Conservation (phyloP, 768 basidiomycete species). For the Podaxis sp. region DNA sequence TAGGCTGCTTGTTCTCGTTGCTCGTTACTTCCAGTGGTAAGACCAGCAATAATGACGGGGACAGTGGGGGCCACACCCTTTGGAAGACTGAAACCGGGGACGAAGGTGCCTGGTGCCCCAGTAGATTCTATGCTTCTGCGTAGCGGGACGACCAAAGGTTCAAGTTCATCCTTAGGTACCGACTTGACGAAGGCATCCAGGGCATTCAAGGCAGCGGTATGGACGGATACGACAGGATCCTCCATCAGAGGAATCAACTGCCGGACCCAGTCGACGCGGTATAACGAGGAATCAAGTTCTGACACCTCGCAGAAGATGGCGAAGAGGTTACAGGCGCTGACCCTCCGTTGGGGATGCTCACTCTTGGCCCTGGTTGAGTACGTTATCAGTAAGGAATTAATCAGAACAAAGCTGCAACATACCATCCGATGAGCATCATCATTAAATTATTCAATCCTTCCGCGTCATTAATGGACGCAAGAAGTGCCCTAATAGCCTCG, state of each 20-base stretch:
- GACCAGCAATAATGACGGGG: slow-evolving; percentile 87
- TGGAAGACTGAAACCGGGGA: slow-evolving; percentile 83
- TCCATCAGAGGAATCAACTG: slow-evolving; percentile 83
- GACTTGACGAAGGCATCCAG: slow-evolving; percentile 89
- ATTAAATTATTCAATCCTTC: slow-evolving; percentile 91
- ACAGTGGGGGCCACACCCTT: slow-evolving; percentile 85
- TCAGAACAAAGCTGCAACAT: slow-evolving; percentile 23
- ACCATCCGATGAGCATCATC: slow-evolving; percentile 89
- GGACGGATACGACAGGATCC: slow-evolving; percentile 70
- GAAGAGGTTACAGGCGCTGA: slow-evolving; percentile 79
- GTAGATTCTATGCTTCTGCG: slow-evolving; percentile 85
- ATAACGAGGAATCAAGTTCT: slow-evolving; percentile 76
- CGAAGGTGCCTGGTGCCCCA: slow-evolving; percentile 70
- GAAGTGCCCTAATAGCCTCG: slow-evolving; percentile 71
- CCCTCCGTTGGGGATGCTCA: slow-evolving; percentile 65
- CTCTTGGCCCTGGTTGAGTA: slow-evolving; percentile 67
- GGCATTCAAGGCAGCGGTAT: slow-evolving; percentile 79
- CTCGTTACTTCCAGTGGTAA: slow-evolving; percentile 93
- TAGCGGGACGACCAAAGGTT: slow-evolving; percentile 86
- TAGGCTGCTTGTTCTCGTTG: slow-evolving; percentile 94
- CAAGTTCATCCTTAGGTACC: slow-evolving; percentile 89
- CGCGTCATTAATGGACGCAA: slow-evolving; percentile 76
- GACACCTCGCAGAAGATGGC: slow-evolving; percentile 81
- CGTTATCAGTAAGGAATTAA: slow-evolving; percentile 2
- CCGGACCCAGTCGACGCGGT: slow-evolving; percentile 93